Base-by-base conservation (phyloP, 176 grass and related monocot species). In the Elymus sibiricus region DNA sequence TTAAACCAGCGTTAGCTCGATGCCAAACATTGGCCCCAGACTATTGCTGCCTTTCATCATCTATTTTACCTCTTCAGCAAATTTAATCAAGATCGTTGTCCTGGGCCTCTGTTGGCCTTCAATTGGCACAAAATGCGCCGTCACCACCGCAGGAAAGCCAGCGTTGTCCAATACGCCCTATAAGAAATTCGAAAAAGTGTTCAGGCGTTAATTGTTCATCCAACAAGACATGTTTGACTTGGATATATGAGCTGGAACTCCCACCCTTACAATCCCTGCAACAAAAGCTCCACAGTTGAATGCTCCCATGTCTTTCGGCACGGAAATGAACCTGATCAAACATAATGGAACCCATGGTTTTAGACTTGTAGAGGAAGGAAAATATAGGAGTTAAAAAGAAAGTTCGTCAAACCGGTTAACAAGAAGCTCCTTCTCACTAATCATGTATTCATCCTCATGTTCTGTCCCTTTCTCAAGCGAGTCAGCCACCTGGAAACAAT, bases 391-490 rank as follows among this genome's bases (percentile, higher is more conserved):
- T 31, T 63, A 10, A 11, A 51, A 86, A 7, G 25, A 8, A 16
- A 46, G 29, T 64, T 66, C 4, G 42, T 37, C 89, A 60, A 88
- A 98, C 97, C 97, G 72, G 79, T 98, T 98, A 86, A 95, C 97
- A 89, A 98, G 90, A 84, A 98, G 92, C 78, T 95, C 97, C 79
- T 95, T 98, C 86, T 98, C 97, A 87, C 97, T 98, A 53, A 98
- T 98, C 97, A 98, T 98, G 90, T 98, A 98, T 70, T 98, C 97
- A 82, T 98, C 97, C 87, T 98, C 94, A 86, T 98, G 88, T 85
- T 98, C 97, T 70, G 97, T 98, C 91, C 97, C 96, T 90, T 98
- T 98, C 80, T 98, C 97, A 88, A 98, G 97, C 59, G 97, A 98
- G 67, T 98, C 93, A 76, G 97, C 97, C 12, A 94, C 93, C 97